Base-by-base conservation (phyloP, 371 early-diverging fungal genomes). In the Mucor sp. region DNA sequence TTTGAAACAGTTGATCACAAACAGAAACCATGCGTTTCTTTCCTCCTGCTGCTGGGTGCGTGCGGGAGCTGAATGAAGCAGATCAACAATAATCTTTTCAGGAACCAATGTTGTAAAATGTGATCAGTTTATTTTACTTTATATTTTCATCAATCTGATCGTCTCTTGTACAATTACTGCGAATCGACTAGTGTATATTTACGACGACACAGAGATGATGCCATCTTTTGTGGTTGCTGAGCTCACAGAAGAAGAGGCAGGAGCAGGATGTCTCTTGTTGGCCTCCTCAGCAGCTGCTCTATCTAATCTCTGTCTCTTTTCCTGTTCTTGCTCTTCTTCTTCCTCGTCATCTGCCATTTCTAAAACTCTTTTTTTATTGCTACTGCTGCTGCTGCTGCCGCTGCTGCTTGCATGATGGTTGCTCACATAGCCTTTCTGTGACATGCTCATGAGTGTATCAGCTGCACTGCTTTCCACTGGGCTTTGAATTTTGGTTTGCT, bases 361-460 rank as follows among this genome's bases (percentile, higher is more conserved):
- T 65, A 75, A 58, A 12, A 68, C 37, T 43, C 76, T 35, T 37
- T 68, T 72, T 21, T 62, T 37, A 14, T 14, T 50, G 25, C 33
- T 37, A 14, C 37, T 50, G 25, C 50, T 44, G 19, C 19, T 50
- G n/a, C n/a, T n/a, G n/a, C n/a, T n/a, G n/a, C 33, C 28, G 37
- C 37, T 50, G 25, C 50, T 44, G 19, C 19, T 50, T 50, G 25
- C 23, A 12, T 25, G 21, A 11, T 25, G 23, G 6, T 33, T 57
- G 37, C 57, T 71, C 30, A 58, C 55, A 56, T 48, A 69, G 4
- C 66, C 62, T 1, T 71, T 69, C 47, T 74, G 71, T 6, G 77
- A 62, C 66, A 81, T 76, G 14, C 77, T 76, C 65, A 81, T 81
- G 12, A 78, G 53, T 11, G 81, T 76, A 66, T 76, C 76, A 5